Conservation (phyloP, 2,329 filamentous ascomycete species). For the Aspergillus tubingensis region DNA sequence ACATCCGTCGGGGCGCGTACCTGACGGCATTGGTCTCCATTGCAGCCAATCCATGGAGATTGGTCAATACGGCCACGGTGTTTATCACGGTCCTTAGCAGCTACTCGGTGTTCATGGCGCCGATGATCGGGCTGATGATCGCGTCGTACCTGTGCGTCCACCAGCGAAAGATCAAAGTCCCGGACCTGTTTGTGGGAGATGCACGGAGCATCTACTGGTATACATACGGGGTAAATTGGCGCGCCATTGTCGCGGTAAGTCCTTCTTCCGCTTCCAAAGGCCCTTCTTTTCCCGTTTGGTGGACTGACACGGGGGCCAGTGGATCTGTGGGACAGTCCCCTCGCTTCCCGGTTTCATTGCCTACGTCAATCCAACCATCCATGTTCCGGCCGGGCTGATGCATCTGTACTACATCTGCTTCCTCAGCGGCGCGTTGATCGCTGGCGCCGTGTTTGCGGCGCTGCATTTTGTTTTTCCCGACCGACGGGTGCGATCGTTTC, state of each 20-base stretch:
- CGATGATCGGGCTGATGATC: slow-evolving; percentile 49
- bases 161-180: slow-evolving; percentile 42
- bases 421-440: background rate
- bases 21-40: slow-evolving; percentile 43
- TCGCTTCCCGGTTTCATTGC: background rate
- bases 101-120: slow-evolving; percentile 50
- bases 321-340: background rate
- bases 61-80: slow-evolving; percentile 25
- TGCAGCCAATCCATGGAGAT: slow-evolving; percentile 28
- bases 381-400: background rate
- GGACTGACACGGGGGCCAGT: background rate
- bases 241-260: slow-evolving; percentile 19
- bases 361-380: background rate
- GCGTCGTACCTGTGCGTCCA: slow-evolving; percentile 50
- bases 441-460: background rate
- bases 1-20: slow-evolving; percentile 57
- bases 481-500: background rate
- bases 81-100: slow-evolving; percentile 27
- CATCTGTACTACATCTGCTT: background rate
- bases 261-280: background rate
- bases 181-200: slow-evolving; percentile 40
- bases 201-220: slow-evolving; percentile 30
- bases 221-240: slow-evolving; percentile 27
- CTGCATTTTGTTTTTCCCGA: background rate
- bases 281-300: background rate